A percentile compares a stretch with the other conserved stretches of the same genome.
These are phyloP conservation scores for Coniferiporia weirii DNA, from an alignment of 1,284 basidiomycete genomes.

Conservation along the genomic window DNA sequence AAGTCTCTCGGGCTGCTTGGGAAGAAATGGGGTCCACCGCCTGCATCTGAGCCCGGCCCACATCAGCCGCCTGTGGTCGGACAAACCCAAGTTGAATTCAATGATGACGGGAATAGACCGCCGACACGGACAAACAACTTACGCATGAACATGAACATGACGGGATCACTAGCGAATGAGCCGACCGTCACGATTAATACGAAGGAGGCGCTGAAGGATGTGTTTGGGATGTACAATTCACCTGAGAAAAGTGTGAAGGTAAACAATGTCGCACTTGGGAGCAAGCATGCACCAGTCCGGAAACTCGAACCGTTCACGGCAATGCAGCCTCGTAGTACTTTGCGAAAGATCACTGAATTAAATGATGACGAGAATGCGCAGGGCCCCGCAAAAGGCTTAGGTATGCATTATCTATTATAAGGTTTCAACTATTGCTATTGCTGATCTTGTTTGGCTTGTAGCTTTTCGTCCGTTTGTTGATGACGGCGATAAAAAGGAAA, in stretches of 20 bases:
- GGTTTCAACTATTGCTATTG: not conserved
- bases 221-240: conserved; percentile 90
- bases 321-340: conserved; percentile 21
- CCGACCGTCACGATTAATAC: conserved; percentile 80
- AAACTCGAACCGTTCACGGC: conserved; percentile 47
- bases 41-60: conserved; percentile 35
- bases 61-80: conserved; percentile 25
- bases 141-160: conserved; percentile 14
- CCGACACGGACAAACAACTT: conserved; percentile 23
- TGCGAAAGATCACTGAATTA: conserved; percentile 29
- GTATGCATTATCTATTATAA: conserved; percentile 30
- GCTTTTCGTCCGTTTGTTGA: conserved; percentile 46
- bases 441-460: conserved; percentile 4
- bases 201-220: conserved; percentile 88
- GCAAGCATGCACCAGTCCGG: conserved; percentile 65
- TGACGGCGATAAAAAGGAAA: conserved; percentile 44
- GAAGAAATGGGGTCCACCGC: conserved; percentile 74
- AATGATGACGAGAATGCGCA: conserved; percentile 31
- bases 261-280: conserved; percentile 42
- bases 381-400: conserved; percentile 30
- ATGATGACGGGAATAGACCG: conserved; percentile 45
- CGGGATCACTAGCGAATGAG: conserved; percentile 34
- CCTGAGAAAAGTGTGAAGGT: conserved; percentile 67
- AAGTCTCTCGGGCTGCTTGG: conserved; percentile 71
- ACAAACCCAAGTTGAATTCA: conserved; percentile 41